Base-by-base conservation (phyloP, 1,284 basidiomycete species). In the Schizophyllum amplum region DNA sequence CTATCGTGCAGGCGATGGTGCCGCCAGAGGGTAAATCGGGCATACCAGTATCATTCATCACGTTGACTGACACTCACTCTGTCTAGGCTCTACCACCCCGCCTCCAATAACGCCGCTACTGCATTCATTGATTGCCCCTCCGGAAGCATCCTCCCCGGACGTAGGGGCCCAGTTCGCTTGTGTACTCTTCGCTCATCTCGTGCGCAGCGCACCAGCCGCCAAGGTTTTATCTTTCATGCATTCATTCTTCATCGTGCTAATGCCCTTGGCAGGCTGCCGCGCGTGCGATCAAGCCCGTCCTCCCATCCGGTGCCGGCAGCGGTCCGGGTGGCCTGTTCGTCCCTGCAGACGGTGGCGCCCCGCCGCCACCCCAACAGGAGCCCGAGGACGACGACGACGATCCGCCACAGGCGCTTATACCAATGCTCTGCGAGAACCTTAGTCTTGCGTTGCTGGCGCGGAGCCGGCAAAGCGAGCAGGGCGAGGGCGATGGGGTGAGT, bases 401-500 rank as follows among this genome's bases (percentile, higher is more conserved):
- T 21, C 76, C 75, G 26, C 84, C 84, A 15, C 84, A 90, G 65
- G 81, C 76, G 0, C 68, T 91, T 47, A 71, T 91, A n/a, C 82
- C 86, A 54, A 78, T 83, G n/a, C 70, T 91, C 24, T 80, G 78
- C 54, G 89, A 91, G 64, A 86, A 90, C 63, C 71, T 91, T 15
- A 85, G 86, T 0, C 68, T 91, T 5, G 77, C 85, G 1, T 79
- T 91, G 60, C 71, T 91, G 27, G 83, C n/a, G 75, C 87, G 66
- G 74, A 90, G 73, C 81, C 80, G 63, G 90, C 86, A 26, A 77
- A 80, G 59, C 70, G 27, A 33, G 27, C 27, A 33, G 5, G 27
- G 27, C 6, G 27, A 33, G 5, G 27, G 27, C 6, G 27, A 33
- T 13, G 27, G 6, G 27, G 27, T 33, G 13, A 33, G 27, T 33